phyloP scores from a whole-genome alignment of 2,329 filamentous ascomycete genomes.

The Trichophyton schoenleinii region DNA sequence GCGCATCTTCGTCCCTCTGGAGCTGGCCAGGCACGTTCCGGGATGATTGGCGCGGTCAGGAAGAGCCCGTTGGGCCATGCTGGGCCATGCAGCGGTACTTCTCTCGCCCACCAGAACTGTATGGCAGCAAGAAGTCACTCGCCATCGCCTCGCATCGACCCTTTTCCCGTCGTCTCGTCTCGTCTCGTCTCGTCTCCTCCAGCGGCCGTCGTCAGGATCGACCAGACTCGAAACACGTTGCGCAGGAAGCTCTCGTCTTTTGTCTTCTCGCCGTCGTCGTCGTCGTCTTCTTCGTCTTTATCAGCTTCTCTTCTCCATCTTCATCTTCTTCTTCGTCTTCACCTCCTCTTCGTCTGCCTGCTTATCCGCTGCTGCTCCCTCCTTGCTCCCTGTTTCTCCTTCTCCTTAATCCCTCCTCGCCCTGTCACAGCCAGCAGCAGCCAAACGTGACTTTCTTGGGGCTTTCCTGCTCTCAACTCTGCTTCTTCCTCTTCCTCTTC shows the following conservation, averaged over 20 bases:
- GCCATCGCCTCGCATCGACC: neutral
- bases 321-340: neutral
- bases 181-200: no score
- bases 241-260: neutral
- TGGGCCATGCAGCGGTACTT: neutral
- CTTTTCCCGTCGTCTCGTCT: no score
- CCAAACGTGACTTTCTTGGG: neutral
- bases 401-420: neutral
- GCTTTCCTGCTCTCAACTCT: neutral
- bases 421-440: neutral
- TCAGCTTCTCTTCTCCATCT: neutral
- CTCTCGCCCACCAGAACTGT: neutral
- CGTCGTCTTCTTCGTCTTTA: neutral
- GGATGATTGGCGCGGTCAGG: constrained; percentile 5
- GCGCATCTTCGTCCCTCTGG: no score
- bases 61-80: neutral
- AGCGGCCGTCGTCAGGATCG: neutral
- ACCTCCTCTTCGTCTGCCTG: neutral
- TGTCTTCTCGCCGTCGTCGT: neutral
- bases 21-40: constrained; percentile 4
- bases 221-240: constrained; percentile 1
- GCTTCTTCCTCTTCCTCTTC: neutral
- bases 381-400: neutral
- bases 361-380: neutral
- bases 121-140: neutral